A percentile compares a stretch with the other conserved stretches of the same genome.
phyloP scores from a whole-genome alignment of 495 filamentous ascomycete genomes.

The Trichoderma virens region DNA sequence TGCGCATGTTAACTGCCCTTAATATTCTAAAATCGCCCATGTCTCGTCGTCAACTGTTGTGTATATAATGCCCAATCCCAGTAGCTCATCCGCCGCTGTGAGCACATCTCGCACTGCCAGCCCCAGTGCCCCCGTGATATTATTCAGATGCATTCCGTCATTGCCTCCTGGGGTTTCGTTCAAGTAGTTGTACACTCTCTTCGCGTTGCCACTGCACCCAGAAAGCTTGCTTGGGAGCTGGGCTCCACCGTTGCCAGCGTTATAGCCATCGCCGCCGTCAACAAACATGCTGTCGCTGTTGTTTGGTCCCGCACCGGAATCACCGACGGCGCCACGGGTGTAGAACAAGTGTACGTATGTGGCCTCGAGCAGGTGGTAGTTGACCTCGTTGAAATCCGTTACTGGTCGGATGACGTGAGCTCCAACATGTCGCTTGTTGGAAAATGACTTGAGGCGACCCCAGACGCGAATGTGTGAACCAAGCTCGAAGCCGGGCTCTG shows the following conservation, averaged over 20 bases:
- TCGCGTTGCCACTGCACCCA: constrained; percentile 47
- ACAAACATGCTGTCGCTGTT: constrained; percentile 49
- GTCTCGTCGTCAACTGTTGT: constrained; percentile 86
- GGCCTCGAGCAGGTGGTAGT: constrained; percentile 82
- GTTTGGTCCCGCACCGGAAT: constrained; percentile 20
- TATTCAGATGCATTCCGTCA: constrained; percentile 72
- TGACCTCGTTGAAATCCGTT: constrained; percentile 81
- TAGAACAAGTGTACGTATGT: constrained; percentile 80
- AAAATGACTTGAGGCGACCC: constrained; percentile 70
- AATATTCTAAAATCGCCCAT: constrained; percentile 64
- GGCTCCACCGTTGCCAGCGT: constrained; percentile 17
- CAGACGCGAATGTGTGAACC: constrained; percentile 76
- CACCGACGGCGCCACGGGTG: constrained; percentile 60
- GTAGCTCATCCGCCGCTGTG: constrained; percentile 69
- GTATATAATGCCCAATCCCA: constrained; percentile 67
- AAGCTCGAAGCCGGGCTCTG: constrained; percentile 33
- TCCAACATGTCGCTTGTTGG: constrained; percentile 68
- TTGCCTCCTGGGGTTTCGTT: constrained; percentile 56
- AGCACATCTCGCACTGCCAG: constrained; percentile 61
- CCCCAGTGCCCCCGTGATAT: constrained; percentile 56
- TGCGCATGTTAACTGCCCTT: not conserved
- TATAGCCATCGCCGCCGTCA: constrained; percentile 27
- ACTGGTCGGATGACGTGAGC: constrained; percentile 75
- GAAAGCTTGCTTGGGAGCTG: constrained; percentile 28
- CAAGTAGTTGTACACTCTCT: constrained; percentile 60